Evolutionary conservation across 208 protist genomes (phyloP), one percentile per base, ranked within the genome.

Genomic region (Acanthamoeba healyi): DNA sequence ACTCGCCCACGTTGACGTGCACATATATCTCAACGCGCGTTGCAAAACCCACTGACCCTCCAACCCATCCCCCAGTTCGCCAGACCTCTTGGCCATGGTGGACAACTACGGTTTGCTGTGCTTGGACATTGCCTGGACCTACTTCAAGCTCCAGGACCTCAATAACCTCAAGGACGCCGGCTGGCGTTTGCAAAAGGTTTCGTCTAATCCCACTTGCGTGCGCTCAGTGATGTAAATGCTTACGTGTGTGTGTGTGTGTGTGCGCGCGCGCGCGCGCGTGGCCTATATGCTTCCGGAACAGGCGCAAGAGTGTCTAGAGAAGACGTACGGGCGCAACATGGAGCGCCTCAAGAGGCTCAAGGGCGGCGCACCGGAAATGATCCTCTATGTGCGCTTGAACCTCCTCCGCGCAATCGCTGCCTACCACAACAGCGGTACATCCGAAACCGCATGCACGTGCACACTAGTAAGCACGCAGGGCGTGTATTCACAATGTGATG

Each of bases 101-200:
- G 86, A 92, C 42, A 92, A 92, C 3, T 92, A 92, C 15, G 86
- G 86, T 19, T 24, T 65, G 56, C 56, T 92, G 36, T 92, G 86
- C 42, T 38, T 92, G n/a, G 86, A 92, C 86, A 92, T 92, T 22
- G 49, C 56, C 22, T 92, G 86, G 86, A 46, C 58, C 49, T 92
- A 92, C 61, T 74, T 92, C 40, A 38, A 74, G 51, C 58, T 92
- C 10, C 32, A 72, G 56, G 86, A 92, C 40, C 14, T 88, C 17
- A 38, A 56, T n/a, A 56, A 88, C 32, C 51, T 88, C 49, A 56
- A 88, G 38, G 79, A 88, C 49, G 79, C 79, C 49, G 51, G 51
- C 32, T 88, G 79, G 79, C 79, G 79, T 12, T 29, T 88, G 42
- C 79, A 88, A 36, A 88, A 88, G 34, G 79, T 36, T 72, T n/a